These are phyloP conservation scores for Arthrobotrys iridis DNA, from an alignment of 2,329 filamentous ascomycete genomes.

Conservation along the genomic window DNA sequence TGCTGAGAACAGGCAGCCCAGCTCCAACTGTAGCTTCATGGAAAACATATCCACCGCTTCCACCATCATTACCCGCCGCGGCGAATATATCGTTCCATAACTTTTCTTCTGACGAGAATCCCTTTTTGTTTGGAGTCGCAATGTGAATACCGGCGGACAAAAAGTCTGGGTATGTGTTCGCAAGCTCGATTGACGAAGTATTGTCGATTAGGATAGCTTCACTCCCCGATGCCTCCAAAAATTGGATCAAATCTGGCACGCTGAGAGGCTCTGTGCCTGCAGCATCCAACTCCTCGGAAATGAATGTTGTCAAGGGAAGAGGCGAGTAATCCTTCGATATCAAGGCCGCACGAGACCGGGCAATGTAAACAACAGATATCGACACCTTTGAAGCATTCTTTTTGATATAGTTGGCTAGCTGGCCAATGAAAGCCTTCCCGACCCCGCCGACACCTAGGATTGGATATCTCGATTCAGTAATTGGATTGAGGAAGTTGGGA, in stretches of 20 bases:
- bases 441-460: constrained; percentile 84
- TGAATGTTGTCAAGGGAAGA: constrained; percentile 70
- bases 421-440: constrained; percentile 86
- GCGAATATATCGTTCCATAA: constrained; percentile 89
- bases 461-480: constrained; percentile 31
- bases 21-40: constrained; percentile 96
- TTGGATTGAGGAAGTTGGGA: not conserved
- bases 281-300: constrained; percentile 71
- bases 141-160: constrained; percentile 84
- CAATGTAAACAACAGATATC: constrained; percentile 83
- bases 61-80: constrained; percentile 70
- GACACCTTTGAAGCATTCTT: constrained; percentile 73
- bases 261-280: constrained; percentile 73
- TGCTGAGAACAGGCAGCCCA: constrained; percentile 91
- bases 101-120: constrained; percentile 81
- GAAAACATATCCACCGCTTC: constrained; percentile 77
- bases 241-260: constrained; percentile 74
- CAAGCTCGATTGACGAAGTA: constrained; percentile 88
- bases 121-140: constrained; percentile 98
- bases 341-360: constrained; percentile 84
- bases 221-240: constrained; percentile 79
- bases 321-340: constrained; percentile 77
- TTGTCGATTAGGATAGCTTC: constrained; percentile 92
- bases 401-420: constrained; percentile 72
- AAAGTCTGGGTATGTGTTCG: constrained; percentile 82